Base-by-base conservation (phyloP, 495 filamentous ascomycete genomes). In the Talaromyces liani region DNA sequence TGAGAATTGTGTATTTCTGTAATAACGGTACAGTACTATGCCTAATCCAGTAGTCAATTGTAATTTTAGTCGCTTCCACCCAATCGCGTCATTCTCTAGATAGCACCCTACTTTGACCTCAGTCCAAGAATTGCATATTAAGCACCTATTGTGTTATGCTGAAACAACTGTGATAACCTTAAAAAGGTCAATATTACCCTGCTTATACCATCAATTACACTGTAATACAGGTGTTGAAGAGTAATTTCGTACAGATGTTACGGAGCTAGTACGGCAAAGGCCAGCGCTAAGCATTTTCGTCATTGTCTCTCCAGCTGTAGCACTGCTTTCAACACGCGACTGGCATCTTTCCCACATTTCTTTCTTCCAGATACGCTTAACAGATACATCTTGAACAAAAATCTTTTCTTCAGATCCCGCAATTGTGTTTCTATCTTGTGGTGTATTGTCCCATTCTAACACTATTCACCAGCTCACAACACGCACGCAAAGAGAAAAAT, bases 251-350 rank as follows among this genome's bases (percentile, higher is more conserved):
- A 20, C 45, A 49, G n/a, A 45, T 49, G 10, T 49, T 49, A 49
- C 45, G 9, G 56, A 20, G 27, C 56, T 34, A 47, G 20, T 60
- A 60, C 36, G 12, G 16, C 33, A 33, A n/a, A 45, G 58, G n/a
- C 25, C 18, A 33, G 53, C 62, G 54, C 62, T 63, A 63, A 57
- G 53, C 62, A 57, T 58, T 58, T 63, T 63, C 62, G 62, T 63
- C 62, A 63, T 63, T 58, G 24, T 55, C 61, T 18, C 22, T 25
- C 54, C 4, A 4, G 51, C 51, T 25, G 24, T 5, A 8, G 25
- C 20, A 14, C 25, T 34, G 29, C 51, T 31, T 16, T 45, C 53
- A 63, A 63, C 62, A 63, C 61, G 61, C 61, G 61, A 63, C 61
- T 63, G 18, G 45, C 49, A 63, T 34, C 29, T 36, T 36, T 47